phyloP scores from a whole-genome alignment of 202 grass and related monocot species.

The Carex arenaria region DNA sequence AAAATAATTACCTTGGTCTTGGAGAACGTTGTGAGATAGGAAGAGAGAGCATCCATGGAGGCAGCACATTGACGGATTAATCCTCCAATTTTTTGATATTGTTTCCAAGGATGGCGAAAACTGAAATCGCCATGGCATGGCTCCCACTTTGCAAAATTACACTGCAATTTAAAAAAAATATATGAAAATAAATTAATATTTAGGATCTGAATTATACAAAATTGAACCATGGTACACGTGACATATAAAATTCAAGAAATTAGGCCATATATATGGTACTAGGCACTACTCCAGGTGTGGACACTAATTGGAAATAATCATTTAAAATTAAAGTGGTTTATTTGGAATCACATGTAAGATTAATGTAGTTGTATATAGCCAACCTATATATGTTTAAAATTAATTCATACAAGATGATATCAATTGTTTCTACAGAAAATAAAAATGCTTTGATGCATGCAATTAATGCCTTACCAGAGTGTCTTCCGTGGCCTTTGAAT shows the following conservation, averaged over 20 bases:
- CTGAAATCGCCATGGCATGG: constrained; percentile 68
- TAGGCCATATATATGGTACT: too few relatives aligned
- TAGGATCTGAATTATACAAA: neutral
- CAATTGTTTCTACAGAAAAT: neutral
- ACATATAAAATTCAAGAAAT: neutral
- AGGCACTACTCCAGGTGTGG: neutral
- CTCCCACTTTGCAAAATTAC: constrained; percentile 82
- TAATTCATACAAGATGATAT: neutral
- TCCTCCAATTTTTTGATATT: constrained; percentile 69
- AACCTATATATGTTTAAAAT: neutral
- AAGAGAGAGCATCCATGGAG: constrained; percentile 65
- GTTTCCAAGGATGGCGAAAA: constrained; percentile 69
- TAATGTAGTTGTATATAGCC: neutral
- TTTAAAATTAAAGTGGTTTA: neutral
- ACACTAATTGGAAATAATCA: neutral
- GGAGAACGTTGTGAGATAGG: constrained; percentile 47
- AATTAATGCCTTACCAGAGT: constrained; percentile 49
- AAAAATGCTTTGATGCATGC: neutral
- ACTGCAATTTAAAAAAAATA: constrained; percentile 32
- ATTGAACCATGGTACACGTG: neutral
- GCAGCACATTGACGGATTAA: constrained; percentile 64
- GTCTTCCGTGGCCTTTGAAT: constrained; percentile 75
- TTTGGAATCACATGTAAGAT: neutral
- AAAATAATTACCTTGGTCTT: constrained; percentile 41
- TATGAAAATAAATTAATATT: neutral